Evolutionary conservation across 352 stramenopile species (phyloP).

Genomic region (Aphanomyces euteiches): DNA sequence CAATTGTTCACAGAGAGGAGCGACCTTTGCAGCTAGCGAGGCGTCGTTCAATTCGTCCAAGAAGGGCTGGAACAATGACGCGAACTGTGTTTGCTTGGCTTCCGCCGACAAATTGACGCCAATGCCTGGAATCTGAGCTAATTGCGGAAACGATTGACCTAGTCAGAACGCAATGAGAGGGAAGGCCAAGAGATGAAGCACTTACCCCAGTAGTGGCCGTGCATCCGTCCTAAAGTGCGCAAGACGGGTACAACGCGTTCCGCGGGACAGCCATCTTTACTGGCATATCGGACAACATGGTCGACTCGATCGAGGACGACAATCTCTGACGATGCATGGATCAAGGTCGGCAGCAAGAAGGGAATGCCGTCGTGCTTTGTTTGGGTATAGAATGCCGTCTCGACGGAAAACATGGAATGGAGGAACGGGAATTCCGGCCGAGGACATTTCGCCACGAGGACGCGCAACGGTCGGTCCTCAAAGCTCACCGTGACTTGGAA

Average conservation of each 20-base stretch:
- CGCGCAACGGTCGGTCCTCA: conserved; percentile 18
- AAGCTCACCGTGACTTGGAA: conserved; percentile 48
- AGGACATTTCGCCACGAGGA: conserved; percentile 72
- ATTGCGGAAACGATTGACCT: conserved; percentile 39
- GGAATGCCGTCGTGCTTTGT: conserved; percentile 38
- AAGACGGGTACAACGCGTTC: conserved; percentile 45
- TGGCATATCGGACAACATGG: conserved; percentile 50
- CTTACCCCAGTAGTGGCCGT: conserved; percentile 49
- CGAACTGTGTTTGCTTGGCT: conserved; percentile 62
- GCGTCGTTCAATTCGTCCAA: conserved; percentile 50
- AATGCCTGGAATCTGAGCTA: conserved; percentile 58
- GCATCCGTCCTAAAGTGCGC: conserved; percentile 57
- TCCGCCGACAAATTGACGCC: conserved; percentile 57
- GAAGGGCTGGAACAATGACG: conserved; percentile 49
- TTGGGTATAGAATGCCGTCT: conserved; percentile 65
- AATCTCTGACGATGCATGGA: conserved; percentile 64
- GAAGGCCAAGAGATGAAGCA: background rate
- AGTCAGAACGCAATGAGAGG: background rate
- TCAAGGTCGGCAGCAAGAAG: conserved; percentile 49
- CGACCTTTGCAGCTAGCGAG: conserved; percentile 34
- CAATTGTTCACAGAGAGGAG: conserved; percentile 46
- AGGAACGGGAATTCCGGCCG: conserved; percentile 68
- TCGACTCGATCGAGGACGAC: conserved; percentile 68
- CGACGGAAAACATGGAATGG: conserved; percentile 73
- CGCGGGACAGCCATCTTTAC: conserved; percentile 57